Percentiles rank a stretch among this genome's conserved stretches.
These are phyloP conservation scores for Bauhinia variegata DNA, from an alignment of 306 rosid genomes.

Conservation along the genomic window DNA sequence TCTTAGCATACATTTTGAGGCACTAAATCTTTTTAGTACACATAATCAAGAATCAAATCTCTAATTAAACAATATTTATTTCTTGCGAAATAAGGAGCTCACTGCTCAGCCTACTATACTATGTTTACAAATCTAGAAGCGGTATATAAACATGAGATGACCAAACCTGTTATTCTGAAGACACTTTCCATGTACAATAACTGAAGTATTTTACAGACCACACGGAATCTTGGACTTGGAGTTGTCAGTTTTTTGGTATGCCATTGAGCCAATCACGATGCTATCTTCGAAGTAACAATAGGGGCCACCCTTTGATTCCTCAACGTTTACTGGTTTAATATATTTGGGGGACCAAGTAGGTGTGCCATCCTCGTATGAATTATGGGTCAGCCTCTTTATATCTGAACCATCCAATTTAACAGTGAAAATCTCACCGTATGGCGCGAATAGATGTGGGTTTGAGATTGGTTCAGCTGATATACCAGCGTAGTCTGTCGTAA, in stretches of 20 bases:
- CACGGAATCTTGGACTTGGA: slow-evolving; percentile 29
- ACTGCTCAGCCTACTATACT: slow-evolving; percentile 7
- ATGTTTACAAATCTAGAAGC: slow-evolving; percentile 12
- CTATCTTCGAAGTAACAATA: slow-evolving; percentile 70
- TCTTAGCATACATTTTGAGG: too few relatives aligned
- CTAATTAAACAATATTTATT: too few relatives aligned
- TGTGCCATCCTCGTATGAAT: slow-evolving; percentile 82
- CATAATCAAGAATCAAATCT: too few relatives aligned
- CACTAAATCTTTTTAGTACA: too few relatives aligned
- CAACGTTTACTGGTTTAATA: slow-evolving; percentile 53
- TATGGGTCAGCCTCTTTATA: slow-evolving; percentile 66
- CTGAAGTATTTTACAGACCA: slow-evolving; percentile 26
- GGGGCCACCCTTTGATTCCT: slow-evolving; percentile 45
- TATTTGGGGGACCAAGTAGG: slow-evolving; percentile 67
- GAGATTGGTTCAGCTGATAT: slow-evolving; percentile 91
- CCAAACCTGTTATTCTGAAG: neutral
- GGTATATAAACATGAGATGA: slow-evolving; percentile 9
- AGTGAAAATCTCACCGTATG: slow-evolving; percentile 81
- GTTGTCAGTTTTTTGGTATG: slow-evolving; percentile 28
- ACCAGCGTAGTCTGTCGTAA: slow-evolving; percentile 72
- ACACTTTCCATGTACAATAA: neutral
- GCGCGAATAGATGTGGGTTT: slow-evolving; percentile 76
- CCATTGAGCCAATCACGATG: slow-evolving; percentile 69
- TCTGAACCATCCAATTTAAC: slow-evolving; percentile 74
- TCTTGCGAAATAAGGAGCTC: neutral